Base-by-base conservation (phyloP, 2,329 filamentous ascomycete genomes). In the Neonectria faginata region DNA sequence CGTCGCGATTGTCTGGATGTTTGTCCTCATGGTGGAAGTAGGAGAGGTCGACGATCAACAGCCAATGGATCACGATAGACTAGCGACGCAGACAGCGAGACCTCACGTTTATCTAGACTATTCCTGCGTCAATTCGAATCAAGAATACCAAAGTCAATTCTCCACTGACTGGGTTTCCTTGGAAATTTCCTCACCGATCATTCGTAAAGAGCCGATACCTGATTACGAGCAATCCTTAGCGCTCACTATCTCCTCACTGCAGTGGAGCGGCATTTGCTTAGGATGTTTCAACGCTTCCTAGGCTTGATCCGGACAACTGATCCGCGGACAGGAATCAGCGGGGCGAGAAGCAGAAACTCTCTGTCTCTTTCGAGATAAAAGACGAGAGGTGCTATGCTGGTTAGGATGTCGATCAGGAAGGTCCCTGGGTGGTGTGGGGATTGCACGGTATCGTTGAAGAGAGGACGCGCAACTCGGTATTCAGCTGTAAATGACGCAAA, bases 21-120 rank as follows among this genome's bases (percentile, higher is more conserved):
- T 65, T 20, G 42, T 18, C 56, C 60, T 73, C 70, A 72, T 67
- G 67, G 42, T 62, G 48, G 6, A 25, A 31, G 16, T 10, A 42
- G 5, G 8, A 18, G 7, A 18, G 16, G 36, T 18, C 36, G 36
- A 39, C 14, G 22, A 22, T 22, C 22, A 22, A 22, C 22, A 22
- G 22, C 16, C 16, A 18, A 16, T 18, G 7, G 11, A 42, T 20
- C n/a, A 5, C n/a, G 39, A 42, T 9, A 11, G 39, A 11, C n/a
- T 20, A 10, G n/a, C n/a, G 39, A 42, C 8, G 18, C 3, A 8
- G 3, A 39, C 39, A 10, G 39, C 10, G 39, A 42, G n/a, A 20
- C n/a, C n/a, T 4, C 8, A 20, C 9, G 39, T 42, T 42, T 42
- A 42, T 42, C 39, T 42, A 42, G 3, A 11, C 16, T 42, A 11